Evolutionary conservation across 306 rosid species (phyloP), one percentile per base, ranked within the genome.

Genomic region (Ochetophila trinervis): DNA sequence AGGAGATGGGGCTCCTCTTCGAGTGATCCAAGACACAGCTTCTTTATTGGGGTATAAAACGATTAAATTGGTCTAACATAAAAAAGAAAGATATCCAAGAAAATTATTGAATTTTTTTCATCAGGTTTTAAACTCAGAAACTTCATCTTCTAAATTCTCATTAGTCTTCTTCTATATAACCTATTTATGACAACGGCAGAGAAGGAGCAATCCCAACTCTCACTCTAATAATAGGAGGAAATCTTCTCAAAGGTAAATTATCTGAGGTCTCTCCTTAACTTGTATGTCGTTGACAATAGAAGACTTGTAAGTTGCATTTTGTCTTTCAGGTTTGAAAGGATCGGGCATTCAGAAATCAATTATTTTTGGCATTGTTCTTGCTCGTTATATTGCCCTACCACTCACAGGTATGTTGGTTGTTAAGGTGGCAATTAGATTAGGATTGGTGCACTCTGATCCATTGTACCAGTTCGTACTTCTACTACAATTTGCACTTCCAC

Each of bases 201-300:
- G 83, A 91, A 3, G 96, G 87, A 48, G 82, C 91, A 49, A 72
- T 91, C 60, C 97, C 96, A 68, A 55, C 81, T 27, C 71, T 84
- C 45, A 86, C 97, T 7, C 88, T 91, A 50, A 79, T 91, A 56
- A 42, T 91, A 50, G 97, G 97, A 67, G 93, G 89, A 74, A 91
- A 88, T 84, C 96, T 84, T 61, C 79, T 88, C 18, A 88, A 56
- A 78, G 97, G 97, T 83, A 60, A 15, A 32, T 18, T 14, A 48
- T 19, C 59, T 51, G 1, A 27, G 32, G 32, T 49, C 24, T 30
- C 68, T 67, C 22, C 8, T 40, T 32, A 16, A 52, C 17, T 30
- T 5, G 21, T 12, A 27, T 7, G 23, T 16, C 32, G 15, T 49
- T 37, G 44, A 44, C 24, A n/a, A 30, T 36, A 34, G 20, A 35